A percentile compares a stretch with the other conserved stretches of the same genome.
Evolutionary conservation across 768 basidiomycete species (phyloP).

Genomic region (Pholiota molesta): DNA sequence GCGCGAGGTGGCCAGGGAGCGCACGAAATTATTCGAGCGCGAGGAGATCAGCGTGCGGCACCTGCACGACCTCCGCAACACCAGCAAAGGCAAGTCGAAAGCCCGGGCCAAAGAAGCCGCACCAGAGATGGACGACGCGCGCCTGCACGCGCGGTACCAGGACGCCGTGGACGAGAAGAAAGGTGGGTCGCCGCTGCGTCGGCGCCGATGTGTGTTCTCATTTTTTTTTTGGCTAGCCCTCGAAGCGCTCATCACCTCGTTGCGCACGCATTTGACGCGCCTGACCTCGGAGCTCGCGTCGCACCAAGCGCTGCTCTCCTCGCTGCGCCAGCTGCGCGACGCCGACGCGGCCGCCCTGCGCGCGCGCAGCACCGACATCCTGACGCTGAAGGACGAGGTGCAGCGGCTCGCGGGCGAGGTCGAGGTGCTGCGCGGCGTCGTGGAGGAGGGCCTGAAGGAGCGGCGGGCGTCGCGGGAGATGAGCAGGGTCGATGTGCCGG

Average conservation of each 20-base stretch:
- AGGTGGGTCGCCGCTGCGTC: conserved; percentile 48
- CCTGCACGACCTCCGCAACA: conserved; percentile 5
- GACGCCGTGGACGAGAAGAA: conserved; percentile 89
- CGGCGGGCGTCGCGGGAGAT: conserved; percentile 58
- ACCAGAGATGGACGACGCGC: conserved; percentile 37
- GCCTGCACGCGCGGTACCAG: conserved; percentile 57
- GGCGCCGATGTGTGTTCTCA: conserved; percentile 44
- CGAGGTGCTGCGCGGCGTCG: conserved; percentile 81
- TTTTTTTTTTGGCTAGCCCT: conserved; percentile 61
- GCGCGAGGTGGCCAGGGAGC: conserved; percentile 72
- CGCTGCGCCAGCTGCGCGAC: conserved; percentile 66
- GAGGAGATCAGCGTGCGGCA: conserved; percentile 49
- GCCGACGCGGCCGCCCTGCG: conserved; percentile 58
- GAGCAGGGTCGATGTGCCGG: conserved; percentile 24
- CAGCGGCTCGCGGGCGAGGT: conserved; percentile 85
- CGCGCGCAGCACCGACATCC: conserved; percentile 69
- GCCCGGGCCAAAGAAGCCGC: conserved; percentile 39
- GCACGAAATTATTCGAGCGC: conserved; percentile 62
- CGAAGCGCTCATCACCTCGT: conserved; percentile 74
- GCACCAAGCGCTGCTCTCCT: conserved; percentile 71
- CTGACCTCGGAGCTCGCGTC: conserved; percentile 79
- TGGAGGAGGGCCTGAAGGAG: conserved; percentile 85
- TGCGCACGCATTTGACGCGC: conserved; percentile 75
- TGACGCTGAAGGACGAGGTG: conserved; percentile 71
- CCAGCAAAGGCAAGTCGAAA: conserved; percentile 30